Evolutionary conservation across 225 moss, liverwort and hornwort species (phyloP).

Genomic region (Bryoerythrophyllum caledonicum): DNA sequence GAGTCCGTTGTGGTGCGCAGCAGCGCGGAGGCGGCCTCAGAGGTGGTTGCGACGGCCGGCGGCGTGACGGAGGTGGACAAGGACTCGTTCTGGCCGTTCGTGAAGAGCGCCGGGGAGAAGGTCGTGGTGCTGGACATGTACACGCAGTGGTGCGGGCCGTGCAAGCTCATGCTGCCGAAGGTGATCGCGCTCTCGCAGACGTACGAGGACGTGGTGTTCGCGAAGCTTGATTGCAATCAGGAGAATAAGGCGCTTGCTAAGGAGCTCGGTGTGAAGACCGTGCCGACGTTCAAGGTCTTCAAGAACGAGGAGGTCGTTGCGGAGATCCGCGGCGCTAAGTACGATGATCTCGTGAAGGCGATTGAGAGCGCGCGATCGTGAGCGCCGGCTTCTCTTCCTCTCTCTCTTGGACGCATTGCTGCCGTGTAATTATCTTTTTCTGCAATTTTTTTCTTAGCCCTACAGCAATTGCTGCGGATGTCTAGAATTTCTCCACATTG

Average conservation of each 20-base stretch:
- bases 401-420: constrained; percentile 4
- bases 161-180: constrained; percentile 91
- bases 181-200: constrained; percentile 50
- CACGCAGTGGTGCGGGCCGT: constrained; percentile 98
- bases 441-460: constrained; percentile 9
- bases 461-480: constrained; percentile 11
- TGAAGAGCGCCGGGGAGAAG: constrained; percentile 66
- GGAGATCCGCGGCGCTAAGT: constrained; percentile 78
- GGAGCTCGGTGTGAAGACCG: constrained; percentile 75
- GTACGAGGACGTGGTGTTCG: constrained; percentile 75
- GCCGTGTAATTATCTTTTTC: constrained; percentile 32
- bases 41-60: constrained; percentile 36
- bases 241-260: constrained; percentile 82
- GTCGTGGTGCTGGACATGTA: constrained; percentile 94
- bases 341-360: constrained; percentile 63
- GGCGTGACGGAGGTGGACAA: constrained; percentile 75
- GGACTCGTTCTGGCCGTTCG: constrained; percentile 83
- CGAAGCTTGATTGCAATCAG: constrained; percentile 92
- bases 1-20: constrained; percentile 5
- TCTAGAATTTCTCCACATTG: constrained; percentile 13
- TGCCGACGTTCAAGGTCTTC: constrained; percentile 93
- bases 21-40: constrained; percentile 35
- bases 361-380: constrained; percentile 63
- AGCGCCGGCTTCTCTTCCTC: background rate
- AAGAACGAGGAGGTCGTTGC: constrained; percentile 56